Percentiles rank a stretch among this genome's conserved stretches.
phyloP scores from a whole-genome alignment of 2,329 filamentous ascomycete species.

The Chrysosporium keratinophilum region DNA sequence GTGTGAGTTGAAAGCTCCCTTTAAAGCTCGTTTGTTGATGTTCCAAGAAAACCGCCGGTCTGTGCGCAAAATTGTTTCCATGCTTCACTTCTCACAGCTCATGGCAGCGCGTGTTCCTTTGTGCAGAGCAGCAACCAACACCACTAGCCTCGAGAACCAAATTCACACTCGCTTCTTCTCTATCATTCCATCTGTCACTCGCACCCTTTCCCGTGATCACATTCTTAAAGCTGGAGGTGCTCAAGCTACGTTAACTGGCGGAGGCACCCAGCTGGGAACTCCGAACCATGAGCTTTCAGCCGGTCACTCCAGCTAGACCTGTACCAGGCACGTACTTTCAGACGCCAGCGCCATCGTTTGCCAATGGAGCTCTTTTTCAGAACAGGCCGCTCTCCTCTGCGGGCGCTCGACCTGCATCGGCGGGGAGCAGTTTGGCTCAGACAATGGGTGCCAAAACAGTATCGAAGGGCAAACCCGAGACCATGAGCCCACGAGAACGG shows the following conservation, averaged over 20 bases:
- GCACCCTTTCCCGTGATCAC: background rate
- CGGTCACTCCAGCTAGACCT: constrained; percentile 33
- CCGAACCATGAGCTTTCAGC: constrained; percentile 34
- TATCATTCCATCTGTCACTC: background rate
- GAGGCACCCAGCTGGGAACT: constrained; percentile 11
- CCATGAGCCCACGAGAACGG: constrained; percentile 61
- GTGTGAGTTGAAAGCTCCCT: background rate
- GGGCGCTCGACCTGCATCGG: constrained; percentile 3
- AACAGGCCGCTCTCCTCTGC: constrained; percentile 21
- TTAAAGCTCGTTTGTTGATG: background rate
- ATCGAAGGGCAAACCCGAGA: constrained; percentile 38
- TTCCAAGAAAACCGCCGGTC: constrained; percentile 8
- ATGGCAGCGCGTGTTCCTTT: background rate
- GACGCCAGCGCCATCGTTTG: constrained; percentile 31
- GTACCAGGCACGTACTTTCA: constrained; percentile 36
- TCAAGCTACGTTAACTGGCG: background rate
- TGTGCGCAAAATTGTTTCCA: constrained; percentile 32
- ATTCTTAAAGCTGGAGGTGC: constrained; percentile 5
- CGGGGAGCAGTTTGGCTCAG: constrained; percentile 4
- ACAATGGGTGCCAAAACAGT: constrained; percentile 11
- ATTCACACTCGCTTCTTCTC: background rate
- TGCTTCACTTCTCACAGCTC: constrained; percentile 8
- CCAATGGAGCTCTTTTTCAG: constrained; percentile 29
- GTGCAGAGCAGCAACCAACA: background rate
- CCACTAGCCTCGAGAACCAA: background rate